Evolutionary conservation across 495 filamentous ascomycete species (phyloP), one percentile per base, ranked within the genome.

Genomic region (Collariella sp.): DNA sequence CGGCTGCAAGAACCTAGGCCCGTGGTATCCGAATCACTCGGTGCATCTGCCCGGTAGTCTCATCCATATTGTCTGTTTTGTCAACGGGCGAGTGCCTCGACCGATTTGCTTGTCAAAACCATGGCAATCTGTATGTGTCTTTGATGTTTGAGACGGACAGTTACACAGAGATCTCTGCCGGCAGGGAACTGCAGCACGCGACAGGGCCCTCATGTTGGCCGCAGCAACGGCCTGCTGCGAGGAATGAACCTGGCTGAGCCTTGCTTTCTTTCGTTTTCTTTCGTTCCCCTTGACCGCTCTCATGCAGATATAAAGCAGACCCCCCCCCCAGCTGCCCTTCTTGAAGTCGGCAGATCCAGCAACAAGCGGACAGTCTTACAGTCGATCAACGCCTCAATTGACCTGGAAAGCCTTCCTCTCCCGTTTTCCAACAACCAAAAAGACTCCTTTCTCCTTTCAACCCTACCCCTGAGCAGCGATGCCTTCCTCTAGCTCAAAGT

Each of bases 401-500:
- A 10, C 35, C 13, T 2, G 10, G 31, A 35, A 11, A 5, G 7
- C 23, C 26, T 20, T 50, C 12, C 9, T 16, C n/a, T 46, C n/a
- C 7, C 33, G 13, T 20, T 35, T n/a, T 24, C 34, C 11, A 26
- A 7, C 16, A 2, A 36, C 22, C 15, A 9, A 16, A 7, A 15
- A 4, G 26, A 9, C 4, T 31, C 26, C 13, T 16, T 11, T 24
- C 49, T n/a, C 49, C 5, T 23, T 11, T 47, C 15, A 44, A 3
- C 39, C 6, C 18, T 19, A 22, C 36, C 23, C 22, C 22, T 34
- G 36, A 34, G 16, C 18, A 52, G 59, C 55, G 31, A 85, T 86
- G 82, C 81, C 83, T 61, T 59, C 72, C 35, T 55, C 60, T 20
- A 63, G 53, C 42, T 63, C 64, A 50, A 62, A 63, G 38, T 73